Conservation (phyloP, 1,284 basidiomycete species). For the Moniliophthora roreri region DNA sequence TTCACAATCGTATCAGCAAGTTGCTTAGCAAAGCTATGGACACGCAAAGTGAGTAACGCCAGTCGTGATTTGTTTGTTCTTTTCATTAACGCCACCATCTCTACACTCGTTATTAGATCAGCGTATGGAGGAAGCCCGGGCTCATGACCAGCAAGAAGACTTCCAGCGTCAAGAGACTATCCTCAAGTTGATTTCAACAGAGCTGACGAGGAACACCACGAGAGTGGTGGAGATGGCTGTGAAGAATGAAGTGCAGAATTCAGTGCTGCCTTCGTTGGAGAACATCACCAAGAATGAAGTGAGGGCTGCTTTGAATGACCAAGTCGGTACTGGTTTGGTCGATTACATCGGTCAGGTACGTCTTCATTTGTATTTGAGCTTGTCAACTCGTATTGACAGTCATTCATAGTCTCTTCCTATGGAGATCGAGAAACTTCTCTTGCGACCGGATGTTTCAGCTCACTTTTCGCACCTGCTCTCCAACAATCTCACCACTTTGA, state of each 20-base stretch:
- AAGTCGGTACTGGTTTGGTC: slow-evolving; percentile 68
- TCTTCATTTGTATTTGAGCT: slow-evolving; percentile 14
- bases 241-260: slow-evolving; percentile 76
- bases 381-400: slow-evolving; percentile 9
- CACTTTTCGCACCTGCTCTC: slow-evolving; percentile 75
- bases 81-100: slow-evolving; percentile 4
- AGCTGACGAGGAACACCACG: slow-evolving; percentile 81
- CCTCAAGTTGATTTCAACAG: slow-evolving; percentile 80
- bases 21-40: slow-evolving; percentile 83
- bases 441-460: slow-evolving; percentile 71
- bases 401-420: slow-evolving; percentile 59
- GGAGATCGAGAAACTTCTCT: slow-evolving; percentile 74
- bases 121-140: slow-evolving; percentile 77
- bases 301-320: slow-evolving; percentile 69
- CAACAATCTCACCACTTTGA: slow-evolving; percentile 63
- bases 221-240: slow-evolving; percentile 83
- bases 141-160: slow-evolving; percentile 73
- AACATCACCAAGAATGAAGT: slow-evolving; percentile 78
- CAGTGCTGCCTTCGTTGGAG: slow-evolving; percentile 77
- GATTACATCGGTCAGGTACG: slow-evolving; percentile 73
- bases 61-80: slow-evolving; percentile 7
- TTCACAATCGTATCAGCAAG: slow-evolving; percentile 71
- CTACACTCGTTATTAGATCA: slow-evolving; percentile 48
- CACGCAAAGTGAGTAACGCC: slow-evolving; percentile 65
- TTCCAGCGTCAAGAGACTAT: slow-evolving; percentile 83